Conservation (phyloP, 257 asterid species). For the Solanum boliviense region DNA sequence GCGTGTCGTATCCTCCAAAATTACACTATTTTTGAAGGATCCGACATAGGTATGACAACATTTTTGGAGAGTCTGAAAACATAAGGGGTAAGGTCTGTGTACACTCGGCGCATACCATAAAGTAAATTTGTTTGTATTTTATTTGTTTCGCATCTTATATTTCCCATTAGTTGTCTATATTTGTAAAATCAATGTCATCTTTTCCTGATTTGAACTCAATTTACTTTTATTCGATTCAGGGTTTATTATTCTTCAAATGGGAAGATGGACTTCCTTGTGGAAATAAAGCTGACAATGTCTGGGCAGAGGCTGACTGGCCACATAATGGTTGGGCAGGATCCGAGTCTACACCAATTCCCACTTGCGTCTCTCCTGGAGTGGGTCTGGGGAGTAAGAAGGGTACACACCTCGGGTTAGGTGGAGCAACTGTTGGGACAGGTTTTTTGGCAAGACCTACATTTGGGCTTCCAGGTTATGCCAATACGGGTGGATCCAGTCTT, state of each 20-base stretch:
- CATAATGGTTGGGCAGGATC: constrained; percentile 85
- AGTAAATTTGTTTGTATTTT: neutral
- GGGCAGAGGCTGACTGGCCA: constrained; percentile 98
- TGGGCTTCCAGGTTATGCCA: constrained; percentile 59
- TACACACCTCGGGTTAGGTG: constrained; percentile 63
- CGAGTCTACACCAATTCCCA: constrained; percentile 60
- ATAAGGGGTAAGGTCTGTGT: neutral
- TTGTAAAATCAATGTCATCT: neutral
- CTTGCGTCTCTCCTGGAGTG: constrained; percentile 68
- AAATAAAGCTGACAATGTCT: constrained; percentile 55
- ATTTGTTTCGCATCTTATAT: neutral
- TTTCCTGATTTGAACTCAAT: neutral
- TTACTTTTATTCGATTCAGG: constrained; percentile 36
- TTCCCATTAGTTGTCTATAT: neutral
- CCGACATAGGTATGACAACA: neutral
- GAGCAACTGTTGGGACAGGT: constrained; percentile 67
- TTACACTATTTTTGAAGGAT: neutral
- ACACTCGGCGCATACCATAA: neutral
- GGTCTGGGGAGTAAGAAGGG: constrained; percentile 74
- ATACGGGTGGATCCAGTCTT: constrained; percentile 47
- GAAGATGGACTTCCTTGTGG: constrained; percentile 48
- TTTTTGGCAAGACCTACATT: constrained; percentile 40
- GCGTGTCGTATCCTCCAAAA: neutral
- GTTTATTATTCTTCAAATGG: constrained; percentile 77
- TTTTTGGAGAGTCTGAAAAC: neutral